A percentile compares a stretch with the other conserved stretches of the same genome.
These are phyloP conservation scores for Heliosperma pusillum DNA, from an alignment of 148 eudicot genomes.

Conservation along the genomic window DNA sequence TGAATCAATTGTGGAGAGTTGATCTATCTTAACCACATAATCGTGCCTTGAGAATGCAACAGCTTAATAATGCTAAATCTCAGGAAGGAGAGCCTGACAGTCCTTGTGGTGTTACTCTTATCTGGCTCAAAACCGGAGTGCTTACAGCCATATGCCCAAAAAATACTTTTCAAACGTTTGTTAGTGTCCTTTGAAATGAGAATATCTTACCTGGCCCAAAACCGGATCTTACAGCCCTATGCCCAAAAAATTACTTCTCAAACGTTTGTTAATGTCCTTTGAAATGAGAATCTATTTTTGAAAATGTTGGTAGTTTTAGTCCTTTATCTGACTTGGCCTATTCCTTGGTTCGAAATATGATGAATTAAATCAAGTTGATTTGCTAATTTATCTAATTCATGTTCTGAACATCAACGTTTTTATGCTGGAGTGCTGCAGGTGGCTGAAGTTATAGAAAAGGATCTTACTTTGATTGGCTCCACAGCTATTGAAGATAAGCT, in stretches of 20 bases:
- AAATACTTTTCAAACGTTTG: neutral
- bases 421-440: conserved; percentile 50
- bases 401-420: conserved; percentile 1
- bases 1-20: neutral
- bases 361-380: neutral
- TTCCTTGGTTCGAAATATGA: neutral
- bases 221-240: neutral
- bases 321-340: neutral
- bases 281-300: neutral
- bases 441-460: conserved; percentile 87
- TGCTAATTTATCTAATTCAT: conserved; percentile 2
- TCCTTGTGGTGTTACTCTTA: neutral
- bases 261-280: neutral
- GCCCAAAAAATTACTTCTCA: neutral
- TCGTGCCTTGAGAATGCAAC: neutral
- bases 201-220: neutral
- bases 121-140: neutral
- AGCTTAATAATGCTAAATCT: neutral
- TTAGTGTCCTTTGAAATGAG: neutral
- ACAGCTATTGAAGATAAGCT: conserved; percentile 99
- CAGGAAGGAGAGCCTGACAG: neutral
- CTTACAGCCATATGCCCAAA: neutral
- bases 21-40: neutral
- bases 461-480: conserved; percentile 79
- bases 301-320: neutral